These are phyloP conservation scores for Drechslerella coelobrocha DNA, from an alignment of 2,329 filamentous ascomycete species.

Conservation along the genomic window DNA sequence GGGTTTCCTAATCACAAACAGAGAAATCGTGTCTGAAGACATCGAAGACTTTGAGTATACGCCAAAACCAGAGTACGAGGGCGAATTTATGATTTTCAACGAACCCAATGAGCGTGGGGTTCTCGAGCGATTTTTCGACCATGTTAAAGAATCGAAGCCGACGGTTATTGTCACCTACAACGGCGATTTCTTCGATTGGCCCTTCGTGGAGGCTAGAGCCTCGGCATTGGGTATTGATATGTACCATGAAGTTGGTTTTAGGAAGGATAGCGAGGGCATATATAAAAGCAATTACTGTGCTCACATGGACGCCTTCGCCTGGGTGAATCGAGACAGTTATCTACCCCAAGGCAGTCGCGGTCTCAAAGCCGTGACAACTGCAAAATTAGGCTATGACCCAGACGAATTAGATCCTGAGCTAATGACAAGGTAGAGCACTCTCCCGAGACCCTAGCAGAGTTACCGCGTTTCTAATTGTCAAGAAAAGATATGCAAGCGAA, in stretches of 20 bases:
- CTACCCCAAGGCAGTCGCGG: conserved; percentile 95
- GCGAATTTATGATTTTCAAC: conserved; percentile 97
- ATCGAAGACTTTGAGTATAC: conserved; percentile 99
- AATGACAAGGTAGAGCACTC: conserved; percentile 88
- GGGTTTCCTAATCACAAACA: conserved; percentile 96
- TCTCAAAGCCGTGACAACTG: conserved; percentile 95
- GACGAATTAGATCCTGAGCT: conserved; percentile 96
- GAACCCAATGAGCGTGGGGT: conserved; percentile 89
- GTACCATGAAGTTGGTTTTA: conserved; percentile 98
- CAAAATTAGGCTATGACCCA: conserved; percentile 96
- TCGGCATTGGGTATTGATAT: conserved; percentile 95
- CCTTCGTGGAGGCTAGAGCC: conserved; percentile 91
- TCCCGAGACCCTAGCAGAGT: too few relatives aligned
- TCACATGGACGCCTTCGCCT: conserved; percentile 98
- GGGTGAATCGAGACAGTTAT: conserved; percentile 99
- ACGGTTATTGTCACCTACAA: conserved; percentile 99
- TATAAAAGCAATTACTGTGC: conserved; percentile 96
- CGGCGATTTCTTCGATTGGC: conserved; percentile 99
- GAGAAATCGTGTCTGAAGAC: conserved; percentile 96
- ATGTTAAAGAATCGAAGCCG: conserved; percentile 91
- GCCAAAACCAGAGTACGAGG: conserved; percentile 92
- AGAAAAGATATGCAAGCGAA: conserved; percentile 73
- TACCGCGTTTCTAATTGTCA: conserved; percentile 13
- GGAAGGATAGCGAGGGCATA: conserved; percentile 92
- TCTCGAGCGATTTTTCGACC: conserved; percentile 90